Conservation (phyloP, 169 alveolate genomes). For the Plasmodium inui region DNA sequence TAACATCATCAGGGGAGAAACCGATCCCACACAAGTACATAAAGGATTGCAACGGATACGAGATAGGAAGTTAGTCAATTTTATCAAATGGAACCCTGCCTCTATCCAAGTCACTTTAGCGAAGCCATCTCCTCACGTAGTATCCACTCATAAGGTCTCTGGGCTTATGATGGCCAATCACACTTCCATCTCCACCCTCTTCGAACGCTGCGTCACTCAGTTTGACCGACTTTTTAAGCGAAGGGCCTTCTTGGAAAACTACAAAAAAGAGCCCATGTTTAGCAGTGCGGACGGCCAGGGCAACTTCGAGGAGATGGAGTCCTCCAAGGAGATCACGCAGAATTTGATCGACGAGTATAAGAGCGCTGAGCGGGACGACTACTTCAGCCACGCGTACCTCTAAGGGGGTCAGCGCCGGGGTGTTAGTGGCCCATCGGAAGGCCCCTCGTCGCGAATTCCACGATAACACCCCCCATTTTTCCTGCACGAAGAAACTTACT, state of each 20-base stretch:
- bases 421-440: too few species aligned
- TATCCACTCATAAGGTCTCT: constrained; percentile 95
- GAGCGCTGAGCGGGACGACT: constrained; percentile 97
- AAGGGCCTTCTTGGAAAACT: constrained; percentile 98
- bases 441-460: not conserved
- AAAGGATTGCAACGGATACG: constrained; percentile 81
- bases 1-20: constrained; percentile 82
- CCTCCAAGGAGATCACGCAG: constrained; percentile 91
- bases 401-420: not conserved
- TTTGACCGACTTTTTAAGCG: constrained; percentile 94
- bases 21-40: constrained; percentile 80
- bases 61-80: constrained; percentile 88
- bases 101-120: constrained; percentile 97
- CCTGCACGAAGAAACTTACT: not conserved
- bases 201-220: constrained; percentile 93
- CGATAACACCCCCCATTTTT: too few species aligned
- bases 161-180: constrained; percentile 99
- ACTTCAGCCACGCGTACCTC: constrained; percentile 78
- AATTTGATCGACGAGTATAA: constrained; percentile 96
- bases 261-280: constrained; percentile 90
- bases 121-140: constrained; percentile 96
- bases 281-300: constrained; percentile 91
- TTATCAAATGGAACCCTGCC: constrained; percentile 99
- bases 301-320: constrained; percentile 92
- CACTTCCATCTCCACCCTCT: constrained; percentile 95